A percentile compares a stretch with the other conserved stretches of the same genome.
These are phyloP conservation scores for Daldinia grandis DNA, from an alignment of 495 filamentous ascomycete species.

Conservation along the genomic window DNA sequence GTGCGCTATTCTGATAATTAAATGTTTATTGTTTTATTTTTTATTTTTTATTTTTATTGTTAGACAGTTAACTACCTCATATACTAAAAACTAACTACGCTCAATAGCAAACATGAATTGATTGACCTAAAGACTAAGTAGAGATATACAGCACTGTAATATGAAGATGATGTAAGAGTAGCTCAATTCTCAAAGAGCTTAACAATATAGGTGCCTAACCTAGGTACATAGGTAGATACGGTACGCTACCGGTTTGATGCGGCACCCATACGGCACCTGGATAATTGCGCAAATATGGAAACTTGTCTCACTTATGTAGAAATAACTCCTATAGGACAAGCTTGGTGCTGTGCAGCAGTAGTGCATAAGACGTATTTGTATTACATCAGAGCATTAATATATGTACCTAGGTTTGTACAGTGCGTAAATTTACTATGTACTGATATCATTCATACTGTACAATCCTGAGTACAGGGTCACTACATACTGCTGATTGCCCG, in stretches of 20 bases:
- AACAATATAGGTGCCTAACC: background rate
- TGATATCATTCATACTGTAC: background rate
- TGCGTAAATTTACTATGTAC: too few relatives aligned
- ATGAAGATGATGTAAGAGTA: background rate
- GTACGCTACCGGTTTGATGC: background rate
- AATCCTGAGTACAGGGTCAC: background rate
- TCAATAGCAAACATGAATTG: background rate
- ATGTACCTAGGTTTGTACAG: background rate
- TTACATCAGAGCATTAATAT: slow-evolving; percentile 1
- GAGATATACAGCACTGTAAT: background rate
- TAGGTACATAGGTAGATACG: background rate
- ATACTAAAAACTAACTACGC: background rate
- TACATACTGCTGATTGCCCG: slow-evolving; percentile 5
- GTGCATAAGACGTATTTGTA: background rate
- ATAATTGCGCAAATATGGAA: slow-evolving; percentile 26
- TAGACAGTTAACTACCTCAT: too few relatives aligned
- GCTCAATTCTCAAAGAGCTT: background rate
- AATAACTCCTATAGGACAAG: background rate
- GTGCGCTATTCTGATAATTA: background rate
- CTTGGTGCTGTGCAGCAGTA: background rate
- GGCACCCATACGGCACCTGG: slow-evolving; percentile 5
- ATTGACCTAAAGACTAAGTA: background rate
- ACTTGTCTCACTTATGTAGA: slow-evolving; percentile 5
- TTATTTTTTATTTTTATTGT: too few relatives aligned
- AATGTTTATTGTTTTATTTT: background rate